These are phyloP conservation scores for Russula dissimulans DNA, from an alignment of 768 basidiomycete species.

Conservation along the genomic window DNA sequence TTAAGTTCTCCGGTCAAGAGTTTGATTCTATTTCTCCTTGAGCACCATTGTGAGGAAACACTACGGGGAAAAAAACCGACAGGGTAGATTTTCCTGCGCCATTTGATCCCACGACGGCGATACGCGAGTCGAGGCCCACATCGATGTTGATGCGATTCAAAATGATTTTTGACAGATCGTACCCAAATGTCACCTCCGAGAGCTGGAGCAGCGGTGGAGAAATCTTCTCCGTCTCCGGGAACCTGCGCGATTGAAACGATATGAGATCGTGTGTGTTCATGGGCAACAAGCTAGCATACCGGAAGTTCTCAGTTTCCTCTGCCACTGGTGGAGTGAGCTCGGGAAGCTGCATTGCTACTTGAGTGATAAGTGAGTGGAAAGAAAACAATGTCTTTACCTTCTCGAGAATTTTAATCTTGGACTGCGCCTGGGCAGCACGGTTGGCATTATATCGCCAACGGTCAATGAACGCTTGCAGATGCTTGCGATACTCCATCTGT, in stretches of 20 bases:
- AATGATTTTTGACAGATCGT: constrained; percentile 65
- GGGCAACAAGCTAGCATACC: constrained; percentile 33
- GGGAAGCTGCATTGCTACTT: constrained; percentile 49
- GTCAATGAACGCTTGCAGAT: constrained; percentile 96
- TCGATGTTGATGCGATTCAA: constrained; percentile 80
- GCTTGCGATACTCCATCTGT: constrained; percentile 90
- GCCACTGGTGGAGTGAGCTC: constrained; percentile 88
- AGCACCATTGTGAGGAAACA: background rate
- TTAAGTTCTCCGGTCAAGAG: constrained; percentile 77
- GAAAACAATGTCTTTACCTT: constrained; percentile 39
- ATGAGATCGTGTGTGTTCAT: background rate
- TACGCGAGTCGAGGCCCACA: constrained; percentile 87
- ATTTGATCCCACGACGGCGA: constrained; percentile 92
- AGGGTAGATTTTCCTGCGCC: constrained; percentile 96
- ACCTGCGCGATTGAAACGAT: constrained; percentile 33
- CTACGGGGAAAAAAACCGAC: constrained; percentile 33
- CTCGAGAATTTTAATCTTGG: constrained; percentile 61
- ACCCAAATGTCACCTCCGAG: constrained; percentile 85
- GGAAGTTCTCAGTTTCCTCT: constrained; percentile 91
- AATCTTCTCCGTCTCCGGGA: constrained; percentile 96
- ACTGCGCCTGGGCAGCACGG: constrained; percentile 82
- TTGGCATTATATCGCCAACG: constrained; percentile 98
- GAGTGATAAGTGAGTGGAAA: background rate
- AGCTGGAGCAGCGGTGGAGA: constrained; percentile 93
- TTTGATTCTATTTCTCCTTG: constrained; percentile 60